These are phyloP conservation scores for Hygrophila difformis DNA, from an alignment of 257 asterid species.

Conservation along the genomic window DNA sequence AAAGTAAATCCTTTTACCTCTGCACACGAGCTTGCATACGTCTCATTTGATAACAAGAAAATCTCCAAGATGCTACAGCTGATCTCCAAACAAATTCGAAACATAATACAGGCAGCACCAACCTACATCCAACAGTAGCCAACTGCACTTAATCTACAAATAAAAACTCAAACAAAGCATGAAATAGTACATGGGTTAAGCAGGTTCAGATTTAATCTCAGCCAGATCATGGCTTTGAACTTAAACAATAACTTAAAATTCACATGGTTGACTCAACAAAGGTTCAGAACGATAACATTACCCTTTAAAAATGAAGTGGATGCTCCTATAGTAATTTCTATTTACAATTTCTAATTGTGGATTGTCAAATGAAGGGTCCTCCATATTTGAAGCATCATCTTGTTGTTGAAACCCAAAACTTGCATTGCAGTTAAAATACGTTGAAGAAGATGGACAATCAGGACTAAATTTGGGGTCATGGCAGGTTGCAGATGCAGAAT, in stretches of 20 bases:
- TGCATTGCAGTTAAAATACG: conserved; percentile 23
- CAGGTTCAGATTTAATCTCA: too few relatives aligned
- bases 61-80: conserved; percentile 44
- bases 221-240: too few relatives aligned
- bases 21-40: conserved; percentile 32
- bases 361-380: conserved; percentile 29
- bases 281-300: conserved; percentile 21
- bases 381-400: conserved; percentile 19
- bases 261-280: not conserved
- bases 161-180: not conserved
- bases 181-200: not conserved
- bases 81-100: conserved; percentile 53
- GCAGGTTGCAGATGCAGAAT: conserved; percentile 16
- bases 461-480: conserved; percentile 19
- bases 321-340: conserved; percentile 41
- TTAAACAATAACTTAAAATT: too few relatives aligned
- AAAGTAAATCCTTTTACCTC: conserved; percentile 33
- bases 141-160: conserved; percentile 11
- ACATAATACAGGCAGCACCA: conserved; percentile 49
- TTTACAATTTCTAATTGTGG: conserved; percentile 44
- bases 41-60: conserved; percentile 33
- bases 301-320: conserved; percentile 75
- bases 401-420: conserved; percentile 24
- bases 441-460: conserved; percentile 36
- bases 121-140: conserved; percentile 38